phyloP scores from a whole-genome alignment of 805 yeast species.

The Metschnikowia picachoensis region DNA sequence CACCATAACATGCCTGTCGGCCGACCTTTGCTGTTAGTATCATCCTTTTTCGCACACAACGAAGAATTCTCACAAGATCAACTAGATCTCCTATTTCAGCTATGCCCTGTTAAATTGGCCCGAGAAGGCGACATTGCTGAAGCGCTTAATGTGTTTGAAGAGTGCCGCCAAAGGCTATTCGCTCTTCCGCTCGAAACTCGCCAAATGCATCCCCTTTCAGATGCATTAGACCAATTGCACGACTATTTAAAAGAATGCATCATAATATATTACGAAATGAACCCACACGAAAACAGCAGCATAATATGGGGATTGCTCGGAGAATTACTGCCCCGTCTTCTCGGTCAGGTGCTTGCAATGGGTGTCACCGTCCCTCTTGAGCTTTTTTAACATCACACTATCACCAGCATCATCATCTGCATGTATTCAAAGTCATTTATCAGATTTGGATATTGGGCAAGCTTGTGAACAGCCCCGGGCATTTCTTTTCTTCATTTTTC shows the following conservation, averaged over 20 bases:
- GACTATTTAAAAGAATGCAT: conserved; percentile 1
- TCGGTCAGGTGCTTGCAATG: conserved; percentile 11
- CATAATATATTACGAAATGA: conserved; percentile 1
- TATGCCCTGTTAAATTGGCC: neutral
- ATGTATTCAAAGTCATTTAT: no score
- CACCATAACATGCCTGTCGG: conserved; percentile 3
- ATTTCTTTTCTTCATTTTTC: no score
- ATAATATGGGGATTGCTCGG: conserved; percentile 13
- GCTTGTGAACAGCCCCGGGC: no score
- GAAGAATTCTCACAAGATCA: neutral
- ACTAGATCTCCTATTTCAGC: neutral
- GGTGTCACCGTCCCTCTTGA: conserved; percentile 15
- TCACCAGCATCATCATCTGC: no score
- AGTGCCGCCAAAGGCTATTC: conserved; percentile 6
- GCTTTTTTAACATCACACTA: conserved; percentile 5
- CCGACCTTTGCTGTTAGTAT: conserved; percentile 5
- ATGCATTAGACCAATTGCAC: conserved; percentile 2
- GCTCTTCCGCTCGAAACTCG: conserved; percentile 6
- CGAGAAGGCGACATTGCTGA: conserved; percentile 4
- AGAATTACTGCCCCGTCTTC: conserved; percentile 13
- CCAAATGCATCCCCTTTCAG: conserved; percentile 5
- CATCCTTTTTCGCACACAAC: conserved; percentile 1
- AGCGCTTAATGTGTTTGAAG: conserved; percentile 7
- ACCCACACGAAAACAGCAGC: conserved; percentile 1
- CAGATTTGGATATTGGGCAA: no score